Evolutionary conservation across 495 filamentous ascomycete genomes (phyloP).

Genomic region (Entonaema liquescens): DNA sequence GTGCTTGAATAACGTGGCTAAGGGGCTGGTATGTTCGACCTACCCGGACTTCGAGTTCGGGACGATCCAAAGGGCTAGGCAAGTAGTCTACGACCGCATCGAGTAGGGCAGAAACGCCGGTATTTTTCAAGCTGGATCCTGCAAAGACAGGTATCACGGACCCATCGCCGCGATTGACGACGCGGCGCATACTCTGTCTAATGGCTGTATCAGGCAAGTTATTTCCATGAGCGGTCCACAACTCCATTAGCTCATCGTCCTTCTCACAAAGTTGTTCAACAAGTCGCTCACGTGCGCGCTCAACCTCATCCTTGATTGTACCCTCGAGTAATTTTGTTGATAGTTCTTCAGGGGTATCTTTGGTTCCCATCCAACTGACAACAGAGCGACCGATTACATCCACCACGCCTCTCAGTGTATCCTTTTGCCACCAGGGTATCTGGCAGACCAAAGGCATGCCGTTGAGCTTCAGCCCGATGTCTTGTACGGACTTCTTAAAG

Average conservation of each 20-base stretch:
- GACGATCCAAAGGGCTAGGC: slow-evolving; percentile 80
- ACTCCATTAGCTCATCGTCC: slow-evolving; percentile 86
- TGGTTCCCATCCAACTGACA: slow-evolving; percentile 49
- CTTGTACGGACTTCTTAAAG: slow-evolving; percentile 85
- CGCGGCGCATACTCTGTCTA: slow-evolving; percentile 74
- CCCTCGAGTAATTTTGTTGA: slow-evolving; percentile 15
- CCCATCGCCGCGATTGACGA: slow-evolving; percentile 67
- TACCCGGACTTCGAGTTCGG: slow-evolving; percentile 78
- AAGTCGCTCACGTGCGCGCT: slow-evolving; percentile 76
- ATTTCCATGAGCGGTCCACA: slow-evolving; percentile 78
- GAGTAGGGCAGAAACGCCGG: slow-evolving; percentile 91
- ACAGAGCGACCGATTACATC: slow-evolving; percentile 71
- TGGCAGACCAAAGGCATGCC: slow-evolving; percentile 93
- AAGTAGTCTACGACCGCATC: slow-evolving; percentile 88
- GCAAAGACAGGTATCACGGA: slow-evolving; percentile 87
- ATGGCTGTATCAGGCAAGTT: slow-evolving; percentile 75
- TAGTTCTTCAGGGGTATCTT: slow-evolving; percentile 35
- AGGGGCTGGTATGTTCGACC: slow-evolving; percentile 62
- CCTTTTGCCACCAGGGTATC: slow-evolving; percentile 90
- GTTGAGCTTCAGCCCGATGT: slow-evolving; percentile 79
- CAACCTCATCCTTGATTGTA: slow-evolving; percentile 71
- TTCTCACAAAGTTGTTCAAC: slow-evolving; percentile 86
- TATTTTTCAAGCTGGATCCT: slow-evolving; percentile 91
- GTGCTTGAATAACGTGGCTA: slow-evolving; percentile 56
- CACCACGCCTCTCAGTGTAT: slow-evolving; percentile 79